Evolutionary conservation across 495 filamentous ascomycete genomes (phyloP), one percentile per base, ranked within the genome.

Genomic region (Aspergillus kassunensis): DNA sequence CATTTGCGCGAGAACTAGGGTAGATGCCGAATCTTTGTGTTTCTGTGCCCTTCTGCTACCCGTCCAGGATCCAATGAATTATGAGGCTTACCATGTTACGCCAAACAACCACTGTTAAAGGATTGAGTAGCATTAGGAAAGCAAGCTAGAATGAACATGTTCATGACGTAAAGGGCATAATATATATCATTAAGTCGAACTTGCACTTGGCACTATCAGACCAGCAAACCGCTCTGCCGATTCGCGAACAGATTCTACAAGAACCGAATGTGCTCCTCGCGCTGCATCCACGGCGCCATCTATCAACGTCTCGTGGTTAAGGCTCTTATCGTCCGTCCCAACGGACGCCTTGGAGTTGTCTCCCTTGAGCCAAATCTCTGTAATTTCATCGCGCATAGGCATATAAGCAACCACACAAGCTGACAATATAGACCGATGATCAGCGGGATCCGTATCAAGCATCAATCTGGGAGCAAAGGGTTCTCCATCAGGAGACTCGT

Each of bases 391-490:
- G 44, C 92, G 77, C 6, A 74, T 76, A 40, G 90, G 86, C 67
- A 97, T 77, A 65, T 97, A 98, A 3, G 82, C 93, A n/a, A 97
- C 83, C 50, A 91, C 88, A 71, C 87, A 92, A 13, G 88, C 89
- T 5, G 90, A 88, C 20, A 83, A 53, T 43, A 97, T 83, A 10
- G 68, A 70, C 29, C 58, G 56, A 66, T 90, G 87, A 65, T 96
- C 92, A 15, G 83, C 79, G 8, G 91, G 88, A 56, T 87, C 83
- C 3, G 90, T 89, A 69, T 98, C 93, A 21, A 97, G 69, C 42
- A 96, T 83, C 36, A 91, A 65, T 41, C 68, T 72, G 3, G 79
- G 74, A 7, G 44, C 50, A n/a, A 59, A 58, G 1, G 50, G 37
- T 34, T 58, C 68, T 43, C 53, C 64, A 44, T 55, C 64, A 2